phyloP scores from a whole-genome alignment of 2,329 filamentous ascomycete species.

The Meredithiella fracta region DNA sequence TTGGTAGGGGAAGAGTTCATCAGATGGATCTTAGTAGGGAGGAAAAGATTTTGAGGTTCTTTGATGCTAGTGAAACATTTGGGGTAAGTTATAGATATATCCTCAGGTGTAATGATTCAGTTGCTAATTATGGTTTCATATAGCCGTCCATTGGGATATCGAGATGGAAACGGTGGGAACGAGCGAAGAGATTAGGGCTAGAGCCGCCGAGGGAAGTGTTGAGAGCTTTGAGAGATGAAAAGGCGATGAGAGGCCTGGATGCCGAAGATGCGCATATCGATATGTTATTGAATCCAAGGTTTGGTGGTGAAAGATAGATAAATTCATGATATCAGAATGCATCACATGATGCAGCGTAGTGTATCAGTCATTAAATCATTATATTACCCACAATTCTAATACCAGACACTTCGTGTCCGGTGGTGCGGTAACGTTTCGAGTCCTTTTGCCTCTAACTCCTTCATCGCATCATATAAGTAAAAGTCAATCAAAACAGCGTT shows the following conservation, averaged over 20 bases:
- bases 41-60: conserved; percentile 82
- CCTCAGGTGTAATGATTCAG: not conserved
- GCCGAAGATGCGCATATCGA: conserved; percentile 61
- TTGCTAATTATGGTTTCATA: not conserved
- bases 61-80: conserved; percentile 81
- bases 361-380: too few relatives aligned
- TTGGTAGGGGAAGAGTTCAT: conserved; percentile 49
- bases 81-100: conserved; percentile 48
- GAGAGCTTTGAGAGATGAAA: conserved; percentile 62
- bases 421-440: conserved; percentile 60
- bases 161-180: conserved; percentile 70
- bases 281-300: conserved; percentile 38
- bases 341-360: too few relatives aligned
- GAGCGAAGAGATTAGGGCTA: conserved; percentile 69
- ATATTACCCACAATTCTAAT: conserved; percentile 41
- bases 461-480: conserved; percentile 89
- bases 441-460: conserved; percentile 54
- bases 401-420: conserved; percentile 87
- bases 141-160: conserved; percentile 79
- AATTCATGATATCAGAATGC: not conserved
- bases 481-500: conserved; percentile 96
- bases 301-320: conserved; percentile 14
- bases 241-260: conserved; percentile 35
- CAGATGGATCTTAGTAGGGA: conserved; percentile 53
- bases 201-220: conserved; percentile 80